These are phyloP conservation scores for Lecanicillium sp. DNA, from an alignment of 2,329 filamentous ascomycete genomes.

Conservation along the genomic window DNA sequence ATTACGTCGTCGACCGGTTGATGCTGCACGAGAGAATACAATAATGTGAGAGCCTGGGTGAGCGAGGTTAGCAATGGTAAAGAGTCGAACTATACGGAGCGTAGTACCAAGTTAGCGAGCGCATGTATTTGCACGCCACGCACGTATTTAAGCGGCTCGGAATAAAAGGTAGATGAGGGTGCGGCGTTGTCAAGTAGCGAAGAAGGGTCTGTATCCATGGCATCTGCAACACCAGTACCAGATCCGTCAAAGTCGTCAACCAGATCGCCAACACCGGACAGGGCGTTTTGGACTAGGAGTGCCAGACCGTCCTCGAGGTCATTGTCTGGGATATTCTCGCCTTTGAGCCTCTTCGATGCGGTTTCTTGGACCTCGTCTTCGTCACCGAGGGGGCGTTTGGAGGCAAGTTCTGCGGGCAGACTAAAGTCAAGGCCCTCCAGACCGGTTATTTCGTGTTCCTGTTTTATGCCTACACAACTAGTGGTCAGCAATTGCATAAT, in stretches of 20 bases:
- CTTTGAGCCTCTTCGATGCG: constrained; percentile 7
- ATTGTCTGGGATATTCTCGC: constrained; percentile 1
- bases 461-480: constrained; percentile 25
- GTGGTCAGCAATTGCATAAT: constrained; percentile 19
- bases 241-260: constrained; percentile 22
- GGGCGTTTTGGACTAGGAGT: constrained; percentile 30
- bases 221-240: constrained; percentile 16
- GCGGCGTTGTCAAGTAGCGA: constrained; percentile 20
- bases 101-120: constrained; percentile 32
- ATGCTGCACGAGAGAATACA: constrained; percentile 23
- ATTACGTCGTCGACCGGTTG: constrained; percentile 27
- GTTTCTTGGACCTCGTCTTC: constrained; percentile 16
- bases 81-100: neutral
- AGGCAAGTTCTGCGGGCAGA: constrained; percentile 25
- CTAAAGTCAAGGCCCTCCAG: constrained; percentile 26
- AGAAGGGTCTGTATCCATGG: constrained; percentile 25
- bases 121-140: constrained; percentile 28
- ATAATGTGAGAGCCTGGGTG: constrained; percentile 4
- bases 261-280: constrained; percentile 30
- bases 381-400: constrained; percentile 28
- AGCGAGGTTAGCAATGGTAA: constrained; percentile 3
- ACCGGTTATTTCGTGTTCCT: constrained; percentile 23
- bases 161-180: constrained; percentile 21
- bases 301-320: constrained; percentile 27
- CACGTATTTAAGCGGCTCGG: constrained; percentile 28